These are phyloP conservation scores for Solanum peruvianum DNA, from an alignment of 257 asterid genomes.

Conservation along the genomic window DNA sequence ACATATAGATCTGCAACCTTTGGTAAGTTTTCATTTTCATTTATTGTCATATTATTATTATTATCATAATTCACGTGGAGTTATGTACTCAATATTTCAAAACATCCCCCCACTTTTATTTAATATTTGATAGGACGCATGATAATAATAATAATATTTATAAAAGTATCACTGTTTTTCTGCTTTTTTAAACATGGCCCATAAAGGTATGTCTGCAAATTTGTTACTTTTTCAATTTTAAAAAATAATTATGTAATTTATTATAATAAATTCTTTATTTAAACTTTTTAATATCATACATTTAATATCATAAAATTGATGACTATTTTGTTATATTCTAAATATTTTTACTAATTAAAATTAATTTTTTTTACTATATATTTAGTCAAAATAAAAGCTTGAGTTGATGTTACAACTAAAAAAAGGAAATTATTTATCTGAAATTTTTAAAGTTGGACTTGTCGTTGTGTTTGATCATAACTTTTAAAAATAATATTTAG, in stretches of 20 bases:
- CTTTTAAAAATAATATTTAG: no score
- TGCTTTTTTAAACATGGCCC: background rate
- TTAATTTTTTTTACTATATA: no score
- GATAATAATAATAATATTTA: background rate
- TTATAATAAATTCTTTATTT: background rate
- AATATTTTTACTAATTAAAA: no score
- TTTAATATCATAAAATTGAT: background rate
- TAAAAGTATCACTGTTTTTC: background rate
- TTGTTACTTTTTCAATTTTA: background rate
- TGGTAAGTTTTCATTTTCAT: slow-evolving; percentile 24
- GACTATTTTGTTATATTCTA: background rate
- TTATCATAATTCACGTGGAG: background rate
- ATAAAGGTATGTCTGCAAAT: background rate
- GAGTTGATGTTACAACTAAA: no score
- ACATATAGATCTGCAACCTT: slow-evolving; percentile 62
- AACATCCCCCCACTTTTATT: background rate
- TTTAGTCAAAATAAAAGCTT: no score
- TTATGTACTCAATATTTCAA: background rate
- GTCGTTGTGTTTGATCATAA: no score
- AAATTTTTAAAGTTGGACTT: no score
- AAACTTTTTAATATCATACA: background rate
- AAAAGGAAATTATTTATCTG: no score
- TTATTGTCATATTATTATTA: background rate
- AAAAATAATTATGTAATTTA: background rate
- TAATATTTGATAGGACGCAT: background rate